Percentiles rank a stretch among this genome's conserved stretches.
phyloP scores from a whole-genome alignment of 1,284 basidiomycete genomes.

The Ceratorhiza oryzae-sativae region DNA sequence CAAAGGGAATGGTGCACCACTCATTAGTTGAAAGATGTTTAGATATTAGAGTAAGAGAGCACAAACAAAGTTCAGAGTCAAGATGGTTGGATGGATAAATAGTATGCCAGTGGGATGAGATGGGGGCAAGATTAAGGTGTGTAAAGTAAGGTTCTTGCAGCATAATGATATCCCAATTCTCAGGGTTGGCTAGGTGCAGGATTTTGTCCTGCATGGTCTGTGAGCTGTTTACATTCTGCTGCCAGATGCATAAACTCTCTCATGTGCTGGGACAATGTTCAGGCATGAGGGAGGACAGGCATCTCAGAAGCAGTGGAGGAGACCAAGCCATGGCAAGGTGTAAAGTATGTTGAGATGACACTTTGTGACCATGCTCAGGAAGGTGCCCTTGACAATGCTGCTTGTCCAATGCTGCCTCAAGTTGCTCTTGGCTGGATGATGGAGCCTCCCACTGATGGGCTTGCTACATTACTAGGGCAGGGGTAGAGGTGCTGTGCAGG shows the following conservation, averaged over 20 bases:
- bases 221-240: constrained; percentile 50
- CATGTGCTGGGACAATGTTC: background rate
- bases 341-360: background rate
- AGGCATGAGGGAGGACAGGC: background rate
- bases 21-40: constrained; percentile 45
- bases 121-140: constrained; percentile 19
- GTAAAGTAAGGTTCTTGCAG: constrained; percentile 53
- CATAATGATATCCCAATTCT: constrained; percentile 48
- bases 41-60: constrained; percentile 50
- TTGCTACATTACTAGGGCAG: background rate
- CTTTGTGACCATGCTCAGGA: background rate
- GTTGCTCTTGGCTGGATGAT: background rate
- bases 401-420: too few species aligned
- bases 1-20: constrained; percentile 46
- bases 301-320: background rate
- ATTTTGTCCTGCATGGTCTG: constrained; percentile 45
- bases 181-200: constrained; percentile 43
- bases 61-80: constrained; percentile 25
- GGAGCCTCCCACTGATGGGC: background rate
- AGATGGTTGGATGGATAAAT: constrained; percentile 48
- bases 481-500: too few species aligned
- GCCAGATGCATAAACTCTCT: constrained; percentile 45
- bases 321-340: background rate
- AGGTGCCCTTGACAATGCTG: background rate
- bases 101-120: constrained; percentile 45